These are phyloP conservation scores for Arthroderma uncinatum DNA, from an alignment of 2,329 filamentous ascomycete genomes.

Conservation along the genomic window DNA sequence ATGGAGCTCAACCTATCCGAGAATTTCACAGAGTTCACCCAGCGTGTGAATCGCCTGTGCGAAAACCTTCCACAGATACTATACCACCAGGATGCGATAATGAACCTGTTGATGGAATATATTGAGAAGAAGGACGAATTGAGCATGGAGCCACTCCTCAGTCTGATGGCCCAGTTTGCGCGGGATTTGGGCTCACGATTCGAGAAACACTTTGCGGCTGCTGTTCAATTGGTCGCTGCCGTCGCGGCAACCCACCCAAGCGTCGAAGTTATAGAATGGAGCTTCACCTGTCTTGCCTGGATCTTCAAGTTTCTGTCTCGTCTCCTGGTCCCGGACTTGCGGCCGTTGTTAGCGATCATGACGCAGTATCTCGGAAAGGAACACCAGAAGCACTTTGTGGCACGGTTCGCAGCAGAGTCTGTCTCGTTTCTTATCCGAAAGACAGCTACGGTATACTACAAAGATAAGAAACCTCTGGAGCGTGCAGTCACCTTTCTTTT, in stretches of 20 bases:
- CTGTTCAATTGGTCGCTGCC: constrained; percentile 62
- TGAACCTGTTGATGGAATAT: constrained; percentile 62
- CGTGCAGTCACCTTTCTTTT: constrained; percentile 62
- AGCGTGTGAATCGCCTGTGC: constrained; percentile 63
- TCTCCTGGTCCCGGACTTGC: constrained; percentile 71
- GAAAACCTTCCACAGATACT: constrained; percentile 88
- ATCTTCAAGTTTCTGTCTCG: constrained; percentile 94
- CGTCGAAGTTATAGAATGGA: constrained; percentile 93
- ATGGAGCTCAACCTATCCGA: constrained; percentile 79
- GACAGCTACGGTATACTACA: constrained; percentile 64
- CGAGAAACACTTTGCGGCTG: constrained; percentile 71
- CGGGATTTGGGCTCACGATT: constrained; percentile 81
- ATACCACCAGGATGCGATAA: constrained; percentile 77
- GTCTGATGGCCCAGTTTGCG: constrained; percentile 85
- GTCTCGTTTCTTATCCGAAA: constrained; percentile 90
- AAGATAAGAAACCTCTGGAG: constrained; percentile 57
- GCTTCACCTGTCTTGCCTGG: constrained; percentile 86
- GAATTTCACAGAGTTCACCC: constrained; percentile 64
- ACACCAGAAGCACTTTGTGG: constrained; percentile 73
- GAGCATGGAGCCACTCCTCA: constrained; percentile 73
- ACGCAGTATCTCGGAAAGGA: constrained; percentile 72
- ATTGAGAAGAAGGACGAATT: constrained; percentile 68
- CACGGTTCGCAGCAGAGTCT: constrained; percentile 85
- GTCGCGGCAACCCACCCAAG: constrained; percentile 68
- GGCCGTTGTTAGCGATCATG: constrained; percentile 74